Conservation (phyloP, 192 early-diverging fungal species). For the Neocallimastix lanati region DNA sequence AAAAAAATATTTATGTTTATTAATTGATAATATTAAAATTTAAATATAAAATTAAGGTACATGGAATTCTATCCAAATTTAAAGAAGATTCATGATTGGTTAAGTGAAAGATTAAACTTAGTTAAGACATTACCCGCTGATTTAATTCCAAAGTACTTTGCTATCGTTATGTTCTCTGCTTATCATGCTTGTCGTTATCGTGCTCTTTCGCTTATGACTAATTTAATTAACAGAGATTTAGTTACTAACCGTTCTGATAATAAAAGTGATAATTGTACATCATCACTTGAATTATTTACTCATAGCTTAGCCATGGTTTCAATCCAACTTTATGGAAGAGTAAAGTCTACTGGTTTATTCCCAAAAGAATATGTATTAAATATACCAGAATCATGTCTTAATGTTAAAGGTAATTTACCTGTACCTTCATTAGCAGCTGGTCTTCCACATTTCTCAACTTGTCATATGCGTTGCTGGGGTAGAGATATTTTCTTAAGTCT, state of each 20-base stretch:
- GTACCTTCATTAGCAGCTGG: slow-evolving; percentile 71
- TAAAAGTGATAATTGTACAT: slow-evolving; percentile 26
- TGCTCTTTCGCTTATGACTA: slow-evolving; percentile 26
- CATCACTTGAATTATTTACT: slow-evolving; percentile 41
- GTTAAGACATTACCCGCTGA: slow-evolving; percentile 63
- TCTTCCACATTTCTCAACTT: slow-evolving; percentile 78
- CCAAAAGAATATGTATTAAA: slow-evolving; percentile 21
- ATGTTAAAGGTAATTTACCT: neutral
- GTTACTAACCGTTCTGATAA: neutral
- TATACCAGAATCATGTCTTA: neutral
- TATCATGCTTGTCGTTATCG: slow-evolving; percentile 48
- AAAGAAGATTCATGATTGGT: slow-evolving; percentile 48
- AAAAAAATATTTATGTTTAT: too few relatives aligned
- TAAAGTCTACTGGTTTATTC: slow-evolving; percentile 65
- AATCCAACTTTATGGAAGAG: slow-evolving; percentile 65
- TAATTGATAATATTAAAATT: too few relatives aligned
- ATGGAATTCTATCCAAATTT: slow-evolving; percentile 13
- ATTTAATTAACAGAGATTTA: neutral
- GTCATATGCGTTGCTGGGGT: slow-evolving; percentile 95
- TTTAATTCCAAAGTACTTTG: slow-evolving; percentile 86
- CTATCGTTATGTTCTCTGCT: slow-evolving; percentile 55
- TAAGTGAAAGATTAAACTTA: slow-evolving; percentile 41
- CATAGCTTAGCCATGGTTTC: slow-evolving; percentile 57
- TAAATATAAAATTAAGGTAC: slow-evolving; percentile 14
- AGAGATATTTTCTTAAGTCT: slow-evolving; percentile 90